phyloP scores from a whole-genome alignment of 352 stramenopile species.

The Plasmopara muralis region DNA sequence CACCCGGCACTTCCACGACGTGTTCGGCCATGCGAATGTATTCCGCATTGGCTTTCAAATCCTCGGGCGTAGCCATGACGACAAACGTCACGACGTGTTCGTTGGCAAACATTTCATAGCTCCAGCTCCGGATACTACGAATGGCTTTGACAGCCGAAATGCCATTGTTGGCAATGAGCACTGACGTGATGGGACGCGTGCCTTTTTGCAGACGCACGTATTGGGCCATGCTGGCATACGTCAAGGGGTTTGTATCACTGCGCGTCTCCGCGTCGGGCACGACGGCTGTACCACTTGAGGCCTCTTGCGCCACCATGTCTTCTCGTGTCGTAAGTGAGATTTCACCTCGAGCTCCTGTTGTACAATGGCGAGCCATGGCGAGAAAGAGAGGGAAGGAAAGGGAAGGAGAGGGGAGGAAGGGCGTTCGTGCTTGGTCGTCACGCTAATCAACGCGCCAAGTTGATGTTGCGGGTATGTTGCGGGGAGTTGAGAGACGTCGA shows the following conservation, averaged over 20 bases:
- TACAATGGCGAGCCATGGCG: slow-evolving; percentile 27
- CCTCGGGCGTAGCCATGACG: slow-evolving; percentile 99
- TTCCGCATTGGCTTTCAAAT: slow-evolving; percentile 98
- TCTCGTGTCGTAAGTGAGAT: slow-evolving; percentile 17
- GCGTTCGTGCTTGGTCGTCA: slow-evolving; percentile 24
- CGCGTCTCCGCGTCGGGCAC: slow-evolving; percentile 13
- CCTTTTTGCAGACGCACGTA: slow-evolving; percentile 91
- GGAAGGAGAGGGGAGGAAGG: background rate
- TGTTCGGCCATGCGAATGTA: slow-evolving; percentile 99
- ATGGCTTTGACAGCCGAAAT: slow-evolving; percentile 99
- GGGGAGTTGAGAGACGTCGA: background rate
- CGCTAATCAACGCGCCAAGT: background rate
- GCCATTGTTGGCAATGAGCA: slow-evolving; percentile 99
- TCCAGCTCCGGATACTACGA: slow-evolving; percentile 97
- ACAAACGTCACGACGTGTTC: slow-evolving; percentile 95
- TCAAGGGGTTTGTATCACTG: slow-evolving; percentile 53
- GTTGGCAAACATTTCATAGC: slow-evolving; percentile 97
- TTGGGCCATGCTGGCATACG: slow-evolving; percentile 87
- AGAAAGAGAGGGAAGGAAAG: slow-evolving; percentile 2
- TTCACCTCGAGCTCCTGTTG: slow-evolving; percentile 33
- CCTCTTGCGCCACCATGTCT: slow-evolving; percentile 33
- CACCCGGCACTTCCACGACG: slow-evolving; percentile 98
- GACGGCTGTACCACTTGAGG: slow-evolving; percentile 1
- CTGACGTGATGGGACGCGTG: slow-evolving; percentile 89
- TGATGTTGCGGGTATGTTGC: slow-evolving; percentile 1